Base-by-base conservation (phyloP, 2,329 filamentous ascomycete species). In the Botrytis medusae region DNA sequence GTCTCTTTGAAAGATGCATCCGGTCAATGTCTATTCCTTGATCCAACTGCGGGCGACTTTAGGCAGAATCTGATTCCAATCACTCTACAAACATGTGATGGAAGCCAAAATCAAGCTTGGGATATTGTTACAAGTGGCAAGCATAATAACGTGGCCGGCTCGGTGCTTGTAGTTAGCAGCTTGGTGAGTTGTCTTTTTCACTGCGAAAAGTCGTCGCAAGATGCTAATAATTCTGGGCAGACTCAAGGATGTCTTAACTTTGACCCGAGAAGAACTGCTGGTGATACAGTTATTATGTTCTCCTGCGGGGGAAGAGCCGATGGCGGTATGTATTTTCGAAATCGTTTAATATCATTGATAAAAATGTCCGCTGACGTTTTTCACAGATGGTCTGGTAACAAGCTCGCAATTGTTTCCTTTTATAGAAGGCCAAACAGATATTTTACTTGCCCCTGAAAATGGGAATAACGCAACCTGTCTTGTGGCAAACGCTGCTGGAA, bases 241-340 rank as follows among this genome's bases (percentile, higher is more conserved):
- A 89, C 87, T 1, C 84, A 88, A 78, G 87, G 87, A 61, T 90
- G 88, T 77, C 81, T 88, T 77, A 89, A 88, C 81, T 88, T 88
- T 74, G 87, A 90, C 75, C 84, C 85, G 18, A 84, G 87, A 60
- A 84, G 87, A 34, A 79, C 82, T 3, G 81, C 83, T 2, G 87
- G 86, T 12, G 85, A 86, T 76, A 87, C 88, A 77, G 86, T 88
- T 29, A 78, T 86, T 61, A 83, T 90, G 60, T 90, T 89, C 77
- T 89, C 87, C 18, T 90, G 88, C 76, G 88, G 88, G 65, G 88
- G 88, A 18, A 82, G 87, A 34, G 87, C 87, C 29, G 88, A 87
- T 74, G 88, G 88, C 16, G 81, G 73, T 74, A 74, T 63, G 69
- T 72, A 37, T 57, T 32, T n/a, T 34, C 1, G 40, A 9, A 32